Evolutionary conservation across 2,329 filamentous ascomycete species (phyloP).

Genomic region (Cladorrhinum sp.): DNA sequence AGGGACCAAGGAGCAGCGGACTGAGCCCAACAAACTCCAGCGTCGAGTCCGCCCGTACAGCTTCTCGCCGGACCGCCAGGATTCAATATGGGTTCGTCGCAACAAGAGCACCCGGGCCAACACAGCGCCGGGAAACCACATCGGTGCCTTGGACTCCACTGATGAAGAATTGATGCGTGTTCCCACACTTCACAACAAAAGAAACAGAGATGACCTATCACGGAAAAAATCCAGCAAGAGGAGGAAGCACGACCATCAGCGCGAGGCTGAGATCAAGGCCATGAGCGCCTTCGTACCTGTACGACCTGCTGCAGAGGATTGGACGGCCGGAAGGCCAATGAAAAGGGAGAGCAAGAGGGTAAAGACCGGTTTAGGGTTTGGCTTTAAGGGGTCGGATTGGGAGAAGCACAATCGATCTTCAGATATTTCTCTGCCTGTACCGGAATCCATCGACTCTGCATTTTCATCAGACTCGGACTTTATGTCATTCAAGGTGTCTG

Average conservation of each 20-base stretch:
- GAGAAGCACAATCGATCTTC: slow-evolving; percentile 58
- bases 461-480: slow-evolving; percentile 73
- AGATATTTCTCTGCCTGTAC: slow-evolving; percentile 70
- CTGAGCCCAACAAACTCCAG: slow-evolving; percentile 48
- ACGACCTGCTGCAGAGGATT: slow-evolving; percentile 58
- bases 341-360: slow-evolving; percentile 65
- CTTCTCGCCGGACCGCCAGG: slow-evolving; percentile 59
- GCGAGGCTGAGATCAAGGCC: slow-evolving; percentile 84
- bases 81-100: slow-evolving; percentile 46
- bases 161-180: slow-evolving; percentile 38
- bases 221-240: slow-evolving; percentile 77
- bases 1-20: slow-evolving; percentile 41
- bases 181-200: slow-evolving; percentile 60
- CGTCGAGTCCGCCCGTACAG: slow-evolving; percentile 54
- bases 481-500: slow-evolving; percentile 75
- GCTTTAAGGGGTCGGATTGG: slow-evolving; percentile 36
- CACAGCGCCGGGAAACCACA: slow-evolving; percentile 25
- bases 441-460: slow-evolving; percentile 72
- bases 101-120: slow-evolving; percentile 30
- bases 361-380: slow-evolving; percentile 47
- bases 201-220: slow-evolving; percentile 54
- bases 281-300: slow-evolving; percentile 71
- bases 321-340: slow-evolving; percentile 57
- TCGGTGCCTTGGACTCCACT: slow-evolving; percentile 11
- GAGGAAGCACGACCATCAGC: slow-evolving; percentile 68